Base-by-base conservation (phyloP, 306 rosid species). In the Citrullus mucosospermus region DNA sequence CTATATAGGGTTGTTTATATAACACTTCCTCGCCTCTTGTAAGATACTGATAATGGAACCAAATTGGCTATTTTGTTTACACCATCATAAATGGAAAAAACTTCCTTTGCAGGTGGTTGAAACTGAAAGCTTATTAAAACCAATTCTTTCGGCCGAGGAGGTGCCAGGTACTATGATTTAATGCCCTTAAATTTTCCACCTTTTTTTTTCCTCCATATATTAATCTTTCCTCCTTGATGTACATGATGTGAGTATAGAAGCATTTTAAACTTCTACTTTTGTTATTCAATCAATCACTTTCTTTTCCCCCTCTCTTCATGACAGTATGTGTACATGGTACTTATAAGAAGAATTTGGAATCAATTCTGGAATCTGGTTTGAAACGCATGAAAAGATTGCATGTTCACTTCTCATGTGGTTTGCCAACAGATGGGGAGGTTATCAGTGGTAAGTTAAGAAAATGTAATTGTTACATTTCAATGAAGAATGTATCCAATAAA, bases 311-410 rank as follows among this genome's bases (percentile, higher is more conserved):
- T 81, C 81, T 59, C 72, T 68, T 53, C 60, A 12, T 56, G 58
- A 46, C 92, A 95, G 98, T 95, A 44, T 95, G 97, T 41, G 96
- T 92, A 57, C 98, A 95, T 79, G 97, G 97, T 25, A 91, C 98
- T 61, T 95, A 92, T 77, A 85, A 78, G 85, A 89, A 76, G 81
- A 89, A 92, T 85, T 81, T 92, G 88, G 91, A 91, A 53, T 88
- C 92, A 20, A 95, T 95, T 83, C 81, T 92, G 69, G 85, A 76
- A 75, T 90, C 96, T 43, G 97, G 98, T 84, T 84, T 95, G 51
- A 91, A 92, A 84, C 84, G 91, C 78, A 92, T 92, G 97, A 85
- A 90, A 80, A 91, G 98, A 86, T 85, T 95, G 87, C 98, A 92
- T 70, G 95, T 91, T 43, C 98, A 94, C 86, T 94, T 94, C 83